phyloP scores from a whole-genome alignment of 768 basidiomycete genomes.

The Naganishia randhawae region DNA sequence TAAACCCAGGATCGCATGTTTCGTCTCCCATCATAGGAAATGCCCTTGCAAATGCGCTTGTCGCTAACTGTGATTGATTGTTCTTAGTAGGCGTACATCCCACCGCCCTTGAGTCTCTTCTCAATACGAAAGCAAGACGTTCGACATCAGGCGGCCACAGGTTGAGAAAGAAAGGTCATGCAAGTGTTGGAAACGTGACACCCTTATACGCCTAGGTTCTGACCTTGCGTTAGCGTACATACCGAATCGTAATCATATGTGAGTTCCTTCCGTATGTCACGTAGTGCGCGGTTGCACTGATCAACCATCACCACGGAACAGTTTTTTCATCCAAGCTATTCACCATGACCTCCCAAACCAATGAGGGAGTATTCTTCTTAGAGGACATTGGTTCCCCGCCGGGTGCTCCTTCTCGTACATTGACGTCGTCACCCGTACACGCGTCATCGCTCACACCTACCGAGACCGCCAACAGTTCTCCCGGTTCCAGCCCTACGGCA shows the following conservation, averaged over 20 bases:
- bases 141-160: neutral
- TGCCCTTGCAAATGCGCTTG: neutral
- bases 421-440: neutral
- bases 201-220: neutral
- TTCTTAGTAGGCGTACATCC: neutral
- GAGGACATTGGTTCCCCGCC: slow-evolving; percentile 25
- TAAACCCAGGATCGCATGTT: slow-evolving; percentile 1
- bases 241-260: neutral
- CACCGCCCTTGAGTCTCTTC: neutral
- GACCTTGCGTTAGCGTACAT: slow-evolving; percentile 15
- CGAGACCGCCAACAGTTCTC: slow-evolving; percentile 15
- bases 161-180: slow-evolving; percentile 6
- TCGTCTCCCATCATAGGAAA: neutral
- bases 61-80: neutral
- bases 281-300: too few relatives aligned
- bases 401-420: neutral
- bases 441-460: slow-evolving; percentile 2
- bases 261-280: neutral
- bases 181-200: slow-evolving; percentile 10
- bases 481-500: slow-evolving; percentile 1
- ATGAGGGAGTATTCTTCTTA: slow-evolving; percentile 24
- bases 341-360: slow-evolving; percentile 14
- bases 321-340: neutral
- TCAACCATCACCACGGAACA: neutral
- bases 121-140: neutral